Conservation (phyloP, 371 early-diverging fungal genomes). For the Mucor velutinosus region DNA sequence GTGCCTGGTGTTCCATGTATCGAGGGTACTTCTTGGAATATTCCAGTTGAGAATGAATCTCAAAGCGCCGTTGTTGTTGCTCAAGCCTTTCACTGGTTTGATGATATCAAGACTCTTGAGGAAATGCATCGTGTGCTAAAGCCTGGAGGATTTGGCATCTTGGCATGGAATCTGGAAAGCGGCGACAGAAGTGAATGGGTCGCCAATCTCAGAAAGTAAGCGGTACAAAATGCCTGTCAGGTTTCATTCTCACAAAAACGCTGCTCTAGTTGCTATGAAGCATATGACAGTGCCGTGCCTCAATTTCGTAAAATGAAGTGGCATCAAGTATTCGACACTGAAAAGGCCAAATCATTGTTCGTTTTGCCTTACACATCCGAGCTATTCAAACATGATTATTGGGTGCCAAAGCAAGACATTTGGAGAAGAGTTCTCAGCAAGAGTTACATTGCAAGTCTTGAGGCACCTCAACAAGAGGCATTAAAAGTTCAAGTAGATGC, state of each 20-base stretch:
- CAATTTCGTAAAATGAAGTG: slow-evolving; percentile 35
- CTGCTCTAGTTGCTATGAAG: slow-evolving; percentile 20
- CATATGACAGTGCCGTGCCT: slow-evolving; percentile 26
- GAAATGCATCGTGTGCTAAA: slow-evolving; percentile 52
- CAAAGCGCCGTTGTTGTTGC: slow-evolving; percentile 44
- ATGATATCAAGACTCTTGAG: slow-evolving; percentile 32
- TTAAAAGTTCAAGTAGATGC: slow-evolving; percentile 11
- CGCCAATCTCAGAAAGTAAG: slow-evolving; percentile 19
- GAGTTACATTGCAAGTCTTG: slow-evolving; percentile 41
- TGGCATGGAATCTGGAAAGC: slow-evolving; percentile 52
- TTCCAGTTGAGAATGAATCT: slow-evolving; percentile 35
- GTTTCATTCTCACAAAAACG: neutral
- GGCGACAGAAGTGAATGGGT: slow-evolving; percentile 34
- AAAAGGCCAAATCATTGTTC: slow-evolving; percentile 28
- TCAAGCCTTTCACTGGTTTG: slow-evolving; percentile 61
- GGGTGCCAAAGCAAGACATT: slow-evolving; percentile 16
- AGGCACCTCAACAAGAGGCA: slow-evolving; percentile 19
- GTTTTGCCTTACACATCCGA: slow-evolving; percentile 22
- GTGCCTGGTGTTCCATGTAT: slow-evolving; percentile 19
- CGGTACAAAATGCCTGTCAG: neutral
- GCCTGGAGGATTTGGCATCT: slow-evolving; percentile 33
- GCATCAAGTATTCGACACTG: slow-evolving; percentile 30
- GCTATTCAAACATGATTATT: slow-evolving; percentile 19
- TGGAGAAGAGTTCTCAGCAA: slow-evolving; percentile 41
- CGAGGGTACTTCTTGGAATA: slow-evolving; percentile 41